Evolutionary conservation across 768 basidiomycete species (phyloP).

Genomic region (Obba rivulosa): DNA sequence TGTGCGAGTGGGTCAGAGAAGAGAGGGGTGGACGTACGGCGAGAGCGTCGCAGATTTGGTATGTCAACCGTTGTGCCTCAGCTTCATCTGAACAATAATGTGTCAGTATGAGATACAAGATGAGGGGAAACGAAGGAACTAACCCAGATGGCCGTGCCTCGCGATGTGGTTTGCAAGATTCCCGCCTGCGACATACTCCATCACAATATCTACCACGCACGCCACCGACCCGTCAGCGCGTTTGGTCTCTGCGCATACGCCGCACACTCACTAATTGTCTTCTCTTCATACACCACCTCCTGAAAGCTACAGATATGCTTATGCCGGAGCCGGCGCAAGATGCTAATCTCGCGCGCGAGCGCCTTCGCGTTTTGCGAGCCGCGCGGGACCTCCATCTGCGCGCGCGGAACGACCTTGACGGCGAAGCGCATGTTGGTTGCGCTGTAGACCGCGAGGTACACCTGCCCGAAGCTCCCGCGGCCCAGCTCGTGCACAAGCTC

Average conservation of each 20-base stretch:
- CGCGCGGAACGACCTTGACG: conserved; percentile 69
- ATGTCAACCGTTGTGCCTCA: conserved; percentile 58
- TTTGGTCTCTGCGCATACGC: conserved; percentile 15
- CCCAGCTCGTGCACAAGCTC: conserved; percentile 70
- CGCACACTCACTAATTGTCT: conserved; percentile 43
- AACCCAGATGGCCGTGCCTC: conserved; percentile 53
- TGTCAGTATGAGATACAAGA: neutral
- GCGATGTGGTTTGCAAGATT: conserved; percentile 85
- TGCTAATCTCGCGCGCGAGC: conserved; percentile 65
- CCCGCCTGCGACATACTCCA: conserved; percentile 84
- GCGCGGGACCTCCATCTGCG: too few species aligned
- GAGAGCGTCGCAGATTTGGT: conserved; percentile 73
- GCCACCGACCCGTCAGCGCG: conserved; percentile 23
- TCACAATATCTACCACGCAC: conserved; percentile 66
- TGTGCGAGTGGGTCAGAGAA: too few species aligned
- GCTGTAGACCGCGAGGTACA: conserved; percentile 72
- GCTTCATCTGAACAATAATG: conserved; percentile 36
- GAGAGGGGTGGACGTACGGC: conserved; percentile 17
- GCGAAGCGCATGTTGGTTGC: conserved; percentile 70
- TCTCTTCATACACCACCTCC: conserved; percentile 64
- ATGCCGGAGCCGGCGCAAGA: conserved; percentile 71
- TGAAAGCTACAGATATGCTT: conserved; percentile 75
- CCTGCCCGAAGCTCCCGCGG: conserved; percentile 85
- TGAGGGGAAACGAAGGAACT: conserved; percentile 19
- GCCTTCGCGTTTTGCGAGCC: conserved; percentile 26